Evolutionary conservation across 2,329 filamentous ascomycete species (phyloP).

Genomic region (Bipolaris sorokiniana): DNA sequence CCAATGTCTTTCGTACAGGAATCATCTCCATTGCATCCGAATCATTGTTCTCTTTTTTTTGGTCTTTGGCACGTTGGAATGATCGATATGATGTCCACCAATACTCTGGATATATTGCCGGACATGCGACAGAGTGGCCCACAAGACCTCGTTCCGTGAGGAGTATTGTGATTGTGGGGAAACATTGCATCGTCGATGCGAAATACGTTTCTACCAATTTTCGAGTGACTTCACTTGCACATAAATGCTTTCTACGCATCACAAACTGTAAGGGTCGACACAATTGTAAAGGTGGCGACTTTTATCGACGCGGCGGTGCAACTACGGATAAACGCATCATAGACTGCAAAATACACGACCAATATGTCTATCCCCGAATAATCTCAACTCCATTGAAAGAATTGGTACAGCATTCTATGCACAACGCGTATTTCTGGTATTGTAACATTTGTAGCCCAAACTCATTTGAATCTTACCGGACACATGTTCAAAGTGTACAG

Average conservation of each 20-base stretch:
- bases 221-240: too few species aligned
- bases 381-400: not conserved
- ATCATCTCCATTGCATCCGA: conserved; percentile 13
- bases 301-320: not conserved
- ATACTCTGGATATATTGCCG: not conserved
- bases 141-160: not conserved
- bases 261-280: not conserved
- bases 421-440: too few species aligned
- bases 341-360: not conserved
- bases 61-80: not conserved
- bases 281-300: not conserved
- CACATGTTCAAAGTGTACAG: too few species aligned
- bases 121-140: not conserved
- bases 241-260: not conserved
- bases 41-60: conserved; percentile 1
- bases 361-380: too few species aligned
- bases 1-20: conserved; percentile 31
- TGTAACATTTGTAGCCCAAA: too few species aligned
- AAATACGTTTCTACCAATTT: not conserved
- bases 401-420: not conserved
- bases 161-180: not conserved
- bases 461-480: too few species aligned
- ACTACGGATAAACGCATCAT: conserved; percentile 3
- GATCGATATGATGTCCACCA: not conserved
- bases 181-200: not conserved